A percentile compares a stretch with the other conserved stretches of the same genome.
Evolutionary conservation across 495 filamentous ascomycete genomes (phyloP).

Genomic region (Friedmanniomyces simplex): DNA sequence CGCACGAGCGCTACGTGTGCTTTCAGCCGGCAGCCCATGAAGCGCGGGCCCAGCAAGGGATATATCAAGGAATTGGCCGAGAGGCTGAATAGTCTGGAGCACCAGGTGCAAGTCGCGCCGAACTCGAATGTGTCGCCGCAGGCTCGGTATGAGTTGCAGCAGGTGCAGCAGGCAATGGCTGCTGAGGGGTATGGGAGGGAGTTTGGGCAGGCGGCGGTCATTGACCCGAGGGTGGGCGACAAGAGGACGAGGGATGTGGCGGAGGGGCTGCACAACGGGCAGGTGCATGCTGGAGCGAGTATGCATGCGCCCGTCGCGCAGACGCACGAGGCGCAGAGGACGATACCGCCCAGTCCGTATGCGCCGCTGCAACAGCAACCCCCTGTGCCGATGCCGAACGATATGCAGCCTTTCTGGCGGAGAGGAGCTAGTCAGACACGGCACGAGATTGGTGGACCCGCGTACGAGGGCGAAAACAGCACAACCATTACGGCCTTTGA

Average conservation of each 20-base stretch:
- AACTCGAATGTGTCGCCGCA: conserved; percentile 2
- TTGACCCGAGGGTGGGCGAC: conserved; percentile 13
- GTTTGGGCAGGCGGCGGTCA: not conserved
- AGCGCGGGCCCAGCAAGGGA: conserved; percentile 93
- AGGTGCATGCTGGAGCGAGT: not conserved
- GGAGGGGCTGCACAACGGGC: conserved; percentile 9
- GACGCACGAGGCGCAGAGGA: not conserved
- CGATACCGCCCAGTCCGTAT: not conserved
- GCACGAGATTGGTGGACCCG: conserved; percentile 2
- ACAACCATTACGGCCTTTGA: conserved; percentile 6
- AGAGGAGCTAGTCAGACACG: conserved; percentile 2
- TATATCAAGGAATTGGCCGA: conserved; percentile 97
- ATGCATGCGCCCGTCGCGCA: conserved; percentile 2
- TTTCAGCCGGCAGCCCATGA: conserved; percentile 89
- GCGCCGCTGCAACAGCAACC: not conserved
- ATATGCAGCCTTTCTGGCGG: conserved; percentile 19
- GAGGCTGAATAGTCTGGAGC: conserved; percentile 73
- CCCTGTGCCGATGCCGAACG: not conserved
- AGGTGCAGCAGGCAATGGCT: conserved; percentile 16
- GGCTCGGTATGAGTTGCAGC: conserved; percentile 7
- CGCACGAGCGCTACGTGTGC: conserved; percentile 67
- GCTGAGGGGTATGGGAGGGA: conserved; percentile 4
- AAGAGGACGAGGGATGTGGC: conserved; percentile 13
- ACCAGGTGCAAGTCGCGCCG: conserved; percentile 25
- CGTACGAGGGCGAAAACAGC: conserved; percentile 3